These are phyloP conservation scores for Graphiopsis chlorocephala DNA, from an alignment of 2,329 filamentous ascomycete species.

Conservation along the genomic window DNA sequence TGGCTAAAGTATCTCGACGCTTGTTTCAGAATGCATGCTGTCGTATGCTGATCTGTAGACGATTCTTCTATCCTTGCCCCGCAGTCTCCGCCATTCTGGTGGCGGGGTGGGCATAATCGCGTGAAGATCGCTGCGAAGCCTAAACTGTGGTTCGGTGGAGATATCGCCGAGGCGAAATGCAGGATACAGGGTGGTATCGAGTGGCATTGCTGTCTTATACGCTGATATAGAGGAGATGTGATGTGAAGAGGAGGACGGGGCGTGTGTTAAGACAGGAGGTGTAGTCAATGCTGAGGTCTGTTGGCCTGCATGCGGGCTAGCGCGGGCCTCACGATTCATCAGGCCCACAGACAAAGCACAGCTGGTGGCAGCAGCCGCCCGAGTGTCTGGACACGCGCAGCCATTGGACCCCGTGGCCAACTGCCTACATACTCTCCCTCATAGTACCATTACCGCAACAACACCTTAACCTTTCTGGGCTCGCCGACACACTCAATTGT, in stretches of 20 bases:
- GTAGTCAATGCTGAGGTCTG: background rate
- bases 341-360: background rate
- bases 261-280: background rate
- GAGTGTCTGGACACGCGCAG: background rate
- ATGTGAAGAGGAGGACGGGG: background rate
- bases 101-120: background rate
- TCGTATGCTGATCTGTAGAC: background rate
- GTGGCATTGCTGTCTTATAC: background rate
- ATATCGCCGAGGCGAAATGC: background rate
- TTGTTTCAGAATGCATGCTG: background rate
- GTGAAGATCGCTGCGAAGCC: background rate
- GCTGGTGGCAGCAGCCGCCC: no score
- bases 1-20: constrained; percentile 3
- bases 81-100: background rate
- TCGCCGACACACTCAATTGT: background rate
- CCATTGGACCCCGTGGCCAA: background rate
- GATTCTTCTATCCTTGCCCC: background rate
- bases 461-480: background rate
- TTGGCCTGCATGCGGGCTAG: background rate
- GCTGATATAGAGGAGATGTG: background rate
- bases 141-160: background rate
- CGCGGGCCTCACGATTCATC: background rate
- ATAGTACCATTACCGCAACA: background rate
- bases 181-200: background rate
- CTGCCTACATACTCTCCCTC: background rate